A percentile compares a stretch with the other conserved stretches of the same genome.
These are phyloP conservation scores for Cutaneotrichosporon sp. DNA, from an alignment of 1,284 basidiomycete genomes.

Conservation along the genomic window DNA sequence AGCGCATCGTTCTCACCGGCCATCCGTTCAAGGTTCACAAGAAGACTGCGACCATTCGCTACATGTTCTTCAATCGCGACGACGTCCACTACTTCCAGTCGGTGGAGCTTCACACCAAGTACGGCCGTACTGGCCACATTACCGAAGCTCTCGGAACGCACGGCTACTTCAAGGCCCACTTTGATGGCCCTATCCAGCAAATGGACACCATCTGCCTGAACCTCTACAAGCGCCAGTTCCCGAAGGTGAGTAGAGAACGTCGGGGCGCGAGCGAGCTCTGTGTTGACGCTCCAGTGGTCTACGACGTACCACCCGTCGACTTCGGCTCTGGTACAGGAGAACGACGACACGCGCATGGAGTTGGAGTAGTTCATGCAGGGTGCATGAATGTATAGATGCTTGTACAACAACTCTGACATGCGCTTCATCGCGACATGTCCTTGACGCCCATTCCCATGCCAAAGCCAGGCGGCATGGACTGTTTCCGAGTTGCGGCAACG, in stretches of 20 bases:
- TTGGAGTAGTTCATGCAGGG: background rate
- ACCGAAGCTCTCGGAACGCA: conserved; percentile 92
- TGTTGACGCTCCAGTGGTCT: conserved; percentile 26
- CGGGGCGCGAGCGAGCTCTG: background rate
- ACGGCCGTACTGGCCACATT: conserved; percentile 89
- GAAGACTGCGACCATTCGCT: conserved; percentile 94
- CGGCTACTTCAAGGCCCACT: conserved; percentile 97
- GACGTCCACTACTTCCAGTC: conserved; percentile 94
- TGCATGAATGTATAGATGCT: background rate
- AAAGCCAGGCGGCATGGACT: conserved; percentile 7
- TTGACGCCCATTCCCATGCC: conserved; percentile 3
- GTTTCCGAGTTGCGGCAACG: conserved; percentile 17
- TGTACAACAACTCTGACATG: background rate
- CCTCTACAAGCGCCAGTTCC: conserved; percentile 86
- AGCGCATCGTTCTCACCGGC: conserved; percentile 89
- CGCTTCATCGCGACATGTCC: background rate
- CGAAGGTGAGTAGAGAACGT: conserved; percentile 56
- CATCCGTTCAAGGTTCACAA: conserved; percentile 98
- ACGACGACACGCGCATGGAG: background rate
- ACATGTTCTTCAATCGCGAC: conserved; percentile 97
- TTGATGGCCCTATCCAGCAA: conserved; percentile 91
- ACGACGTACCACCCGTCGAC: conserved; percentile 27
- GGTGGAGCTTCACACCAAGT: conserved; percentile 89
- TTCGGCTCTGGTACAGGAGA: background rate
- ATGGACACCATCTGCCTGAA: conserved; percentile 95